Base-by-base conservation (phyloP, 2,329 filamentous ascomycete genomes). In the Teratosphaeria gauchensis region DNA sequence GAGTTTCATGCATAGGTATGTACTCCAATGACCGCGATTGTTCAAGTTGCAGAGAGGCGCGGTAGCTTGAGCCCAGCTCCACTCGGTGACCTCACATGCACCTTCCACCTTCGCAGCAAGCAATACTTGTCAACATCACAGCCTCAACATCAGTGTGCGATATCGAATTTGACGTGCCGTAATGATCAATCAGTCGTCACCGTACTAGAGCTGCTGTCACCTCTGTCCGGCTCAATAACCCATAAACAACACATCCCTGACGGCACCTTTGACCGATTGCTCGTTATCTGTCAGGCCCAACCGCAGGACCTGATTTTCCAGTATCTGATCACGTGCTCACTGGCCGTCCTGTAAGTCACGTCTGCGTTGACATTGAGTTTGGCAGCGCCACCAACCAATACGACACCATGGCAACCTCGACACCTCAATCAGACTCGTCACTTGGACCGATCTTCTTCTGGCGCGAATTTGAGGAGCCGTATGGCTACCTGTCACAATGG, bases 401-500 rank as follows among this genome's bases (percentile, higher is more conserved):
- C 35, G n/a, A 48, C 16, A 38, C 19, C 53, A 55, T 55, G 53
- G 53, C 42, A 19, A 48, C 42, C 21, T 48, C 42, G 9, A 48
- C 9, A 21, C 42, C 42, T 21, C 42, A 48, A 24, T 48, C 42
- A 12, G 56, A 60, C 33, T n/a, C 51, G 7, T 52, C 48, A 12
- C 30, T 35, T 24, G 66, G 62, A 3, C 69, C 69, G 14, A 54
- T 74, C 48, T 74, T 63, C 62, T 75, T 75, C 69, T 74, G 70
- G 71, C 66, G 69, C 51, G 68, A 70, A 53, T 75, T 74, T 14
- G 76, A 82, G 58, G 63, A 72, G 0, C 67, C 72, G 2, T 73
- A 78, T 33, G 83, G 82, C 48, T 85, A 78, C 71, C 75, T 87
- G n/a, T 83, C 80, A 0, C 84, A 88, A 71, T 87, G 84, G 84